phyloP scores from a whole-genome alignment of 78 protist species.

The Dictyostelium firmibasis region DNA sequence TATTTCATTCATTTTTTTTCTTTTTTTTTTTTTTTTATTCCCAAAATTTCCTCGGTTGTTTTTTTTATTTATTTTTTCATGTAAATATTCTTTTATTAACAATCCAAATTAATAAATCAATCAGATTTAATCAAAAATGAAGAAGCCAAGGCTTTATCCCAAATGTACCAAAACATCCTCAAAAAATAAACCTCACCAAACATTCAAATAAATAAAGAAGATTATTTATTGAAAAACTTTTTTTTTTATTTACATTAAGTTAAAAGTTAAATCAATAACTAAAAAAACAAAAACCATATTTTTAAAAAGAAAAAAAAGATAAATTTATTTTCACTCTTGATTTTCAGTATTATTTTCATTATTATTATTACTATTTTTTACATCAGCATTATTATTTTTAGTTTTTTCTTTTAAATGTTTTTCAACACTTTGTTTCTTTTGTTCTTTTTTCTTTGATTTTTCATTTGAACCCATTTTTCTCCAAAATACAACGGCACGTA shows the following conservation, averaged over 20 bases:
- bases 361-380: background rate
- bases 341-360: background rate
- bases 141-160: background rate
- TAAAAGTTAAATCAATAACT: too few relatives aligned
- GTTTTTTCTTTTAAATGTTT: background rate
- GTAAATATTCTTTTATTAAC: background rate
- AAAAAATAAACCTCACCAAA: background rate
- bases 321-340: background rate
- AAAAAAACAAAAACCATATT: background rate
- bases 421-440: conserved; percentile 14
- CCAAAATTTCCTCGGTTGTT: background rate
- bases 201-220: background rate
- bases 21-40: background rate
- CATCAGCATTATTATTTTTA: background rate
- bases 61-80: background rate
- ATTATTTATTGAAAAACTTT: background rate
- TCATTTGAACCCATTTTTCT: conserved; percentile 6
- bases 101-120: background rate
- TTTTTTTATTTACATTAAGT: background rate
- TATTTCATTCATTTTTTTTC: too few relatives aligned
- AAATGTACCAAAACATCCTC: background rate
- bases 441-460: conserved; percentile 5
- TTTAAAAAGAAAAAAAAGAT: background rate
- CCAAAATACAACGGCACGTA: conserved; percentile 12
- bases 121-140: background rate